Percentiles rank a stretch among this genome's conserved stretches.
These are phyloP conservation scores for Candida ulmi DNA, from an alignment of 805 yeast species.

Conservation along the genomic window DNA sequence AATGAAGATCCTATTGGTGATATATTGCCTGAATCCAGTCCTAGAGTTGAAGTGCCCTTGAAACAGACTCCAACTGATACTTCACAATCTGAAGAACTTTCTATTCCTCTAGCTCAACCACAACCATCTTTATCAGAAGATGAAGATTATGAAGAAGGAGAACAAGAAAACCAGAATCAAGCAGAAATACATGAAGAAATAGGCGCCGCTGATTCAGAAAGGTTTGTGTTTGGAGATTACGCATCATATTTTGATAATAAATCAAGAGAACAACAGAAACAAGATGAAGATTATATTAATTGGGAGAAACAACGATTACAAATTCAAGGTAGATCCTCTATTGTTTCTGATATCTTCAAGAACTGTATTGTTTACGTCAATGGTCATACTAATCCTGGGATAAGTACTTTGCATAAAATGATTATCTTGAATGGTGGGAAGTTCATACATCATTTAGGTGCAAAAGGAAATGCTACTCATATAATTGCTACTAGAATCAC, in stretches of 20 bases:
- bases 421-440: constrained; percentile 78
- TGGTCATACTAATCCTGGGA: constrained; percentile 84
- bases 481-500: constrained; percentile 77
- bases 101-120: not conserved
- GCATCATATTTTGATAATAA: constrained; percentile 61
- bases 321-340: constrained; percentile 6
- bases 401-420: constrained; percentile 61
- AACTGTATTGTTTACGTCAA: constrained; percentile 74
- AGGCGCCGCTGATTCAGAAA: not conserved
- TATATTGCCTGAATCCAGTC: too few species aligned
- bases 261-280: constrained; percentile 52
- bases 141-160: too few species aligned
- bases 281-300: constrained; percentile 42
- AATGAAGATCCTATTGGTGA: too few species aligned
- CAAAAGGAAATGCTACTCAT: constrained; percentile 77
- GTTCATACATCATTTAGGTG: constrained; percentile 60
- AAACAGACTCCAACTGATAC: not conserved
- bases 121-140: not conserved
- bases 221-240: constrained; percentile 58
- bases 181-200: too few species aligned
- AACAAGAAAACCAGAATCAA: not conserved
- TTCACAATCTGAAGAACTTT: not conserved
- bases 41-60: too few species aligned
- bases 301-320: constrained; percentile 40
- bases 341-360: constrained; percentile 39